Conservation (phyloP, 805 yeast genomes). For the Kodamaea leandrae region DNA sequence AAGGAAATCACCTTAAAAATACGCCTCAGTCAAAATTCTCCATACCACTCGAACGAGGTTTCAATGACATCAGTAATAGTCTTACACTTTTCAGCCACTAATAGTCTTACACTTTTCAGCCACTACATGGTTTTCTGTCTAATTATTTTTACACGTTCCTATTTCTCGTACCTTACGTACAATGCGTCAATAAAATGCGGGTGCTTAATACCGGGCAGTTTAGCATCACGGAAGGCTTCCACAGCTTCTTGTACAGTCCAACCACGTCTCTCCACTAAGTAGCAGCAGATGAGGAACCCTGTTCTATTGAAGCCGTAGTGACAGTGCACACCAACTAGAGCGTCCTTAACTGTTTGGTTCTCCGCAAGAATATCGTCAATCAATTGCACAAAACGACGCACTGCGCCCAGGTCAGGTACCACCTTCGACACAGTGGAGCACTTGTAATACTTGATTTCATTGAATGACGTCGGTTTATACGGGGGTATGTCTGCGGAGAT, state of each 20-base stretch:
- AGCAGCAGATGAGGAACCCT: slow-evolving; percentile 70
- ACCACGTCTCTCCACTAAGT: slow-evolving; percentile 56
- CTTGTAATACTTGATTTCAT: slow-evolving; percentile 57
- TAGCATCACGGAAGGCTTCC: slow-evolving; percentile 52
- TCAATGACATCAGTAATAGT: too few species aligned
- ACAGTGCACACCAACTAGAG: slow-evolving; percentile 66
- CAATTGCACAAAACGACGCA: slow-evolving; percentile 52
- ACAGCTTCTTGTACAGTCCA: slow-evolving; percentile 65
- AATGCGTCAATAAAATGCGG: slow-evolving; percentile 74
- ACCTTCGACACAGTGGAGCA: slow-evolving; percentile 77
- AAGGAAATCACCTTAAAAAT: too few species aligned
- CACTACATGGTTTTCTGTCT: background rate
- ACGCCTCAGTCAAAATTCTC: too few species aligned
- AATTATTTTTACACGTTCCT: background rate
- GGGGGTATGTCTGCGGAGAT: slow-evolving; percentile 72
- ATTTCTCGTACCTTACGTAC: slow-evolving; percentile 53
- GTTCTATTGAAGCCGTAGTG: slow-evolving; percentile 82
- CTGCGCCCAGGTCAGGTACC: slow-evolving; percentile 63
- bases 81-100: too few species aligned
- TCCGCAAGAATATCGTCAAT: slow-evolving; percentile 44
- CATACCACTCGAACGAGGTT: too few species aligned
- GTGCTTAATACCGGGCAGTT: slow-evolving; percentile 73
- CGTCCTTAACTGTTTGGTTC: slow-evolving; percentile 22
- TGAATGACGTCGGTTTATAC: slow-evolving; percentile 58
- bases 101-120: background rate